A percentile compares a stretch with the other conserved stretches of the same genome.
Conservation (phyloP, 495 filamentous ascomycete genomes). For the Clavariopsis aquatica region DNA sequence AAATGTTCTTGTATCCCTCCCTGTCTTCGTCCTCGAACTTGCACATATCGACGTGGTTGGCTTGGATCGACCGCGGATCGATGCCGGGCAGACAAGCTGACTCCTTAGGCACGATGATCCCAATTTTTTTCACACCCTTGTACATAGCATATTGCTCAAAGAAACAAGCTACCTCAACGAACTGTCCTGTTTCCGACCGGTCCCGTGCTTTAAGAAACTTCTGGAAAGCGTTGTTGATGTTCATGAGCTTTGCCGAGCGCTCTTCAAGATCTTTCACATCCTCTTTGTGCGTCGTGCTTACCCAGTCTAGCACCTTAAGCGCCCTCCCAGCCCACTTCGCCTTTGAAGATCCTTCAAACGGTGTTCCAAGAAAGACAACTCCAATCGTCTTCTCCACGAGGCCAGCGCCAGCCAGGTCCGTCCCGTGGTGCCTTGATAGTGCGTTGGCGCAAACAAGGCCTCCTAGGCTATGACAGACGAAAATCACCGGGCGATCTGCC, state of each 20-base stretch:
- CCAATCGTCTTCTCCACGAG: constrained; percentile 19
- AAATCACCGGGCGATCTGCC: constrained; percentile 16
- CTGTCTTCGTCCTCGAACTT: constrained; percentile 20
- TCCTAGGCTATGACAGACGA: constrained; percentile 19
- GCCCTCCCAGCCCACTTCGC: constrained; percentile 14
- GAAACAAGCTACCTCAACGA: constrained; percentile 21
- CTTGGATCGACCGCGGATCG: constrained; percentile 13
- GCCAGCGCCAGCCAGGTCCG: constrained; percentile 2
- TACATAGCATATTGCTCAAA: constrained; percentile 19
- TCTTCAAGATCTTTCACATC: constrained; percentile 24
- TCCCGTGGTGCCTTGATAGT: constrained; percentile 10
- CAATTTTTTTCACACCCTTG: constrained; percentile 12
- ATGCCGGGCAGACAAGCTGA: constrained; percentile 18
- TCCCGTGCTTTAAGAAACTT: not conserved
- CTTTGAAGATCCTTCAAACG: constrained; percentile 20
- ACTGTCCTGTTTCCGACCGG: not conserved
- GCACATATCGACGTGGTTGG: constrained; percentile 21
- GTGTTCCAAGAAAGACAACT: constrained; percentile 21
- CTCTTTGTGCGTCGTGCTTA: constrained; percentile 8
- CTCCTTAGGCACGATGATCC: constrained; percentile 16
- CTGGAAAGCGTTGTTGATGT: constrained; percentile 2
- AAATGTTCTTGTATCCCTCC: constrained; percentile 16
- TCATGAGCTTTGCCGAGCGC: constrained; percentile 18
- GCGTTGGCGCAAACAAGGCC: constrained; percentile 24
- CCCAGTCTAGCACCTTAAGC: constrained; percentile 7